Evolutionary conservation across 1,284 basidiomycete species (phyloP).

Genomic region (Rhodotorula sp.): DNA sequence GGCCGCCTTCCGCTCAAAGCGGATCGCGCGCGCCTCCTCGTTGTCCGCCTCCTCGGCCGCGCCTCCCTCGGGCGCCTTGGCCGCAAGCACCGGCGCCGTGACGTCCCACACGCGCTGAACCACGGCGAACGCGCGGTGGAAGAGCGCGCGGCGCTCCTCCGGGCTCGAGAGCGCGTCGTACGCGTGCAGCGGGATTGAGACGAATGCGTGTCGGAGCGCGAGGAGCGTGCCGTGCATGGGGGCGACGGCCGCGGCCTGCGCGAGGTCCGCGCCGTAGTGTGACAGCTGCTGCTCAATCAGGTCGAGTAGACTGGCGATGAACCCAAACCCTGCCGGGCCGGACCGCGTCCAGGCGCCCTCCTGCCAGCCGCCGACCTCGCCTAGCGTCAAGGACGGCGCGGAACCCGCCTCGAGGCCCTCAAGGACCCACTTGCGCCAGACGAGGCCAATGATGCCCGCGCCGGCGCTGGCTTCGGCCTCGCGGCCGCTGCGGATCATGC

Average conservation of each 20-base stretch:
- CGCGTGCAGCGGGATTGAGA: constrained; percentile 27
- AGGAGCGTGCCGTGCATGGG: constrained; percentile 51
- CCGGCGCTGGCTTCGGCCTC: constrained; percentile 41
- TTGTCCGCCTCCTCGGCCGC: constrained; percentile 29
- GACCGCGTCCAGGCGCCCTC: constrained; percentile 3
- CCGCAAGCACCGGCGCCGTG: constrained; percentile 48
- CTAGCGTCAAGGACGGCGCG: constrained; percentile 26
- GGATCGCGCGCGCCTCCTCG: constrained; percentile 1
- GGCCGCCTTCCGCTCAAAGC: background rate
- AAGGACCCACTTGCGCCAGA: constrained; percentile 45
- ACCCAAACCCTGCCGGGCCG: constrained; percentile 23
- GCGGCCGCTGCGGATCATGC: constrained; percentile 40
- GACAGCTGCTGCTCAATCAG: constrained; percentile 40
- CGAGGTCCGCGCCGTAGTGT: constrained; percentile 42
- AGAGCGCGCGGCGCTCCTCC: constrained; percentile 39
- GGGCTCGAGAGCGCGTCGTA: constrained; percentile 17
- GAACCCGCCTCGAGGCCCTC: constrained; percentile 23
- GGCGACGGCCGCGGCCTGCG: constrained; percentile 43
- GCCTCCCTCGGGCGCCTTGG: constrained; percentile 46
- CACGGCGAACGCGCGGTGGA: constrained; percentile 40
- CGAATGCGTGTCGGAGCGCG: constrained; percentile 49
- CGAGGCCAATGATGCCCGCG: constrained; percentile 46
- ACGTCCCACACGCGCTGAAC: constrained; percentile 49
- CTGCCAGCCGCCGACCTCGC: constrained; percentile 32
- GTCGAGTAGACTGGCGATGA: constrained; percentile 38